These are phyloP conservation scores for Colletotrichum lupini DNA, from an alignment of 2,329 filamentous ascomycete species.

Conservation along the genomic window DNA sequence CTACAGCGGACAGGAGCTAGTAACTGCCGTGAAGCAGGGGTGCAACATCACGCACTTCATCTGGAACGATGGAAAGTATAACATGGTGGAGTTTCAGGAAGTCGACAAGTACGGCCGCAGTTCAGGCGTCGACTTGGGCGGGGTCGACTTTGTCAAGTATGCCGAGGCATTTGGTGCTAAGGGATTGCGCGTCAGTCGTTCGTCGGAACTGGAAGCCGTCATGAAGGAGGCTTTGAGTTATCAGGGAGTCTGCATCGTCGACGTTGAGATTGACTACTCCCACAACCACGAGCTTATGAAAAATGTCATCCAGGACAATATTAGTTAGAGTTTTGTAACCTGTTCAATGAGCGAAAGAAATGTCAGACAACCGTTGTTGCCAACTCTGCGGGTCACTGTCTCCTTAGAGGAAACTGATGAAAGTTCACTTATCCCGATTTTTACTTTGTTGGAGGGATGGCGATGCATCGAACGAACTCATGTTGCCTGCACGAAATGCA, in stretches of 20 bases:
- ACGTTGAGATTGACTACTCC: slow-evolving; percentile 58
- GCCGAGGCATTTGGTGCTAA: slow-evolving; percentile 58
- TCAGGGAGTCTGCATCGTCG: slow-evolving; percentile 56
- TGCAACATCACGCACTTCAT: slow-evolving; percentile 62
- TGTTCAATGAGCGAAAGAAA: neutral
- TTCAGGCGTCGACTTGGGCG: slow-evolving; percentile 55
- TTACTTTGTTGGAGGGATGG: neutral
- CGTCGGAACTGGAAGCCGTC: slow-evolving; percentile 52
- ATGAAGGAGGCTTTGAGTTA: slow-evolving; percentile 55
- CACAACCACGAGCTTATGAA: slow-evolving; percentile 52
- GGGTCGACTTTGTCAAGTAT: slow-evolving; percentile 59
- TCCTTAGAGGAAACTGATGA: neutral
- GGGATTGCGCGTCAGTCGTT: slow-evolving; percentile 52
- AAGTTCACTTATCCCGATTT: neutral
- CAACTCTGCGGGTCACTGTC: neutral
- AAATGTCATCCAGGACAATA: slow-evolving; percentile 47
- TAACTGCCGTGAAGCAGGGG: slow-evolving; percentile 56
- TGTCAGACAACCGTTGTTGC: neutral
- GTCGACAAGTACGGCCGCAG: slow-evolving; percentile 59
- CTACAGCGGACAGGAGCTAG: slow-evolving; percentile 58
- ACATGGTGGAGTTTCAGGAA: slow-evolving; percentile 64
- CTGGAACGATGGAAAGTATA: slow-evolving; percentile 61
- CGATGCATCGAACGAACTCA: neutral
- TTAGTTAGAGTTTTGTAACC: slow-evolving; percentile 27
- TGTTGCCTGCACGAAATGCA: neutral